Evolutionary conservation across 371 early-diverging fungal genomes (phyloP).

Genomic region (Rhizopus stolonifer): DNA sequence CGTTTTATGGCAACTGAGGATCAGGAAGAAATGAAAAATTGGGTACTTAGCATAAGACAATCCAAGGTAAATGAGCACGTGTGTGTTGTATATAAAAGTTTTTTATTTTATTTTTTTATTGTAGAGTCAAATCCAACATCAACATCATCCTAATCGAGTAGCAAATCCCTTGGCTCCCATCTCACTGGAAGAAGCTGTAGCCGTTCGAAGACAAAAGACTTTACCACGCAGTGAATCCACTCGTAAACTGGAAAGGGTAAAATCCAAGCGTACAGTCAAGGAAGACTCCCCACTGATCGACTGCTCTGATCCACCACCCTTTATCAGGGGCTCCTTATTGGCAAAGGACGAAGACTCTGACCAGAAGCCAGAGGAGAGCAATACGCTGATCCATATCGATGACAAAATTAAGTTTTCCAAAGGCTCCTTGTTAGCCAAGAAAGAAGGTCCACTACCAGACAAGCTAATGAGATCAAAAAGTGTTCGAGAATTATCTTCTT

Average conservation of each 20-base stretch:
- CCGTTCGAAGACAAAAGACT: slow-evolving; percentile 21
- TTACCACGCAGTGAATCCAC: slow-evolving; percentile 23
- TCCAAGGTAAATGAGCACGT: slow-evolving; percentile 64
- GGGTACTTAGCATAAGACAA: slow-evolving; percentile 80
- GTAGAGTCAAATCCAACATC: slow-evolving; percentile 40
- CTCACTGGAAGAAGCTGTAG: slow-evolving; percentile 4
- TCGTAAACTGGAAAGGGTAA: slow-evolving; percentile 10
- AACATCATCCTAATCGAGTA: slow-evolving; percentile 36
- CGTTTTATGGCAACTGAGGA: slow-evolving; percentile 79
- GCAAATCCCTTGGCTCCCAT: slow-evolving; percentile 37
- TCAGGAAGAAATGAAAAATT: slow-evolving; percentile 73
- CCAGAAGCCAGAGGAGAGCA: slow-evolving; percentile 9
- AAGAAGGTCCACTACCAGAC: slow-evolving; percentile 7
- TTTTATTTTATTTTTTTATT: background rate
- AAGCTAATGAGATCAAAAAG: slow-evolving; percentile 39
- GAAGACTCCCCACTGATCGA: slow-evolving; percentile 25
- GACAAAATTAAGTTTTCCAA: slow-evolving; percentile 42
- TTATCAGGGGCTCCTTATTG: slow-evolving; percentile 39
- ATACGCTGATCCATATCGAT: slow-evolving; percentile 42
- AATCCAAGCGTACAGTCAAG: background rate
- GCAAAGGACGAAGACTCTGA: slow-evolving; percentile 26
- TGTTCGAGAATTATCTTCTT: slow-evolving; percentile 24
- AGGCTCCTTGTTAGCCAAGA: slow-evolving; percentile 41
- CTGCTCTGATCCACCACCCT: slow-evolving; percentile 20
- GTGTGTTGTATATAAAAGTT: background rate